phyloP scores from a whole-genome alignment of 1,284 basidiomycete genomes.

The Amylostereum areolatum region DNA sequence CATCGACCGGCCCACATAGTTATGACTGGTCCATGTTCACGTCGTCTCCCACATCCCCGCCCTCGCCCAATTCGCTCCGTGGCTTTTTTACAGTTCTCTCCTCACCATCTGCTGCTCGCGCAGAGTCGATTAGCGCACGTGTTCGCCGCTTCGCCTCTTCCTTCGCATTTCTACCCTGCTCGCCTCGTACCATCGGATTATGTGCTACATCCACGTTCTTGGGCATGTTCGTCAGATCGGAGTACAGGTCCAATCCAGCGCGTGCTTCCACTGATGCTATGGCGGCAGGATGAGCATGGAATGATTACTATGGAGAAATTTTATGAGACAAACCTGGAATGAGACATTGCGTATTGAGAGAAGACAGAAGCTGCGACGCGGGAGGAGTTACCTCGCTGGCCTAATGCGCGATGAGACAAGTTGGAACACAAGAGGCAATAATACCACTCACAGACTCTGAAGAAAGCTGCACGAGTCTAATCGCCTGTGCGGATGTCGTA shows the following conservation, averaged over 20 bases:
- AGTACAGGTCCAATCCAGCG: constrained; percentile 54
- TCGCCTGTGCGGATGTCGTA: neutral
- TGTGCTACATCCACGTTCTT: constrained; percentile 49
- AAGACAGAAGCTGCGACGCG: constrained; percentile 20
- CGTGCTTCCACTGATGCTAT: constrained; percentile 46
- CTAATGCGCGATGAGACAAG: constrained; percentile 7
- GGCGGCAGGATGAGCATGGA: neutral
- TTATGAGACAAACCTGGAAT: constrained; percentile 28
- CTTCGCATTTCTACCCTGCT: constrained; percentile 5
- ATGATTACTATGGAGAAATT: neutral
- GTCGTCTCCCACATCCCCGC: no score
- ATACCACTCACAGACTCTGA: constrained; percentile 4
- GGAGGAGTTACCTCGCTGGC: constrained; percentile 18
- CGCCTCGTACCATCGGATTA: constrained; percentile 32
- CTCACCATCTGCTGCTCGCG: neutral
- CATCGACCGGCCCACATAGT: no score
- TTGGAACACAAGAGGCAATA: constrained; percentile 1
- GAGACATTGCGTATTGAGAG: constrained; percentile 35
- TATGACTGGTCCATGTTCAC: no score
- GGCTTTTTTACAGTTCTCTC: constrained; percentile 4
- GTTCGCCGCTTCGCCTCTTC: constrained; percentile 9
- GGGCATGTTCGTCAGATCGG: constrained; percentile 51
- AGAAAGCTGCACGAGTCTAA: constrained; percentile 8
- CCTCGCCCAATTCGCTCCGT: no score
- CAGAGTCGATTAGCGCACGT: constrained; percentile 7